Percentiles rank a stretch among this genome's conserved stretches.
phyloP scores from a whole-genome alignment of 768 basidiomycete genomes.

The Hericium alpestre region DNA sequence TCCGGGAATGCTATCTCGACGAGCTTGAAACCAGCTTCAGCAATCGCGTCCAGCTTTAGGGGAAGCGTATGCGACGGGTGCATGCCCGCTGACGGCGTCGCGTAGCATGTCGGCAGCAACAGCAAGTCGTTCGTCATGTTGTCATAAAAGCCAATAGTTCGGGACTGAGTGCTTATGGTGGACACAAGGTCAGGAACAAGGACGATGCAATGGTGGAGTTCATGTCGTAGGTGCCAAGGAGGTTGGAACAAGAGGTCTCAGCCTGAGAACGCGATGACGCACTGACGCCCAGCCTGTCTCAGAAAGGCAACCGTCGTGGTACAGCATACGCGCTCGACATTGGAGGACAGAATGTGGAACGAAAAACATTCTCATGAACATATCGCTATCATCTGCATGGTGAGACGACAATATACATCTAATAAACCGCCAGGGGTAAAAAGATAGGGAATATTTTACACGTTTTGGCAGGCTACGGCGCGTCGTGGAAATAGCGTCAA shows the following conservation, averaged over 20 bases:
- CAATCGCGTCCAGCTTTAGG: constrained; percentile 21
- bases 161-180: no score
- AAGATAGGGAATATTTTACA: background rate
- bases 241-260: no score
- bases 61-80: constrained; percentile 20
- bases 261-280: background rate
- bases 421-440: no score
- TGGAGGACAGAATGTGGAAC: background rate
- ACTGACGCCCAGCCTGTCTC: background rate
- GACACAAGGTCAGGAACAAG: background rate
- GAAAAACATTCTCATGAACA: background rate
- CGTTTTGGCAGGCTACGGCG: background rate
- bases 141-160: no score
- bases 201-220: background rate
- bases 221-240: background rate
- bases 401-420: no score
- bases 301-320: background rate
- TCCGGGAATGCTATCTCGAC: constrained; percentile 21
- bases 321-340: background rate
- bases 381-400: background rate
- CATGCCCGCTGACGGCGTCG: constrained; percentile 24
- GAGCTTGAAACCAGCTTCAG: constrained; percentile 17
- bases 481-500: no score
- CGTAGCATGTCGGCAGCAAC: constrained; percentile 10
- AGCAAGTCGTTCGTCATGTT: background rate